Evolutionary conservation across 805 yeast genomes (phyloP).

Genomic region (Torulaspora maleeae): DNA sequence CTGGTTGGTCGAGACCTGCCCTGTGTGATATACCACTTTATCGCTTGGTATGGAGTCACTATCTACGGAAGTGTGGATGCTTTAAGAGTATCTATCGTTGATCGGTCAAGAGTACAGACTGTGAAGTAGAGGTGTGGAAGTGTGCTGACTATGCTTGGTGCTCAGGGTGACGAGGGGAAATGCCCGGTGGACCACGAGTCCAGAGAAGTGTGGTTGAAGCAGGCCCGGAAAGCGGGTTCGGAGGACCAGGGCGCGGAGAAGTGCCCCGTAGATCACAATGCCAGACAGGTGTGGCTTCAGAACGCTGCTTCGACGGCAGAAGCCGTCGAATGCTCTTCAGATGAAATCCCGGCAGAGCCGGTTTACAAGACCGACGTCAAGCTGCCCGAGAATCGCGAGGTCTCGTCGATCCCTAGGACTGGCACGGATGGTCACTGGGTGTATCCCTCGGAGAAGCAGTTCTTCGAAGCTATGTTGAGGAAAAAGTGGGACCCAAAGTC

Average conservation of each 20-base stretch:
- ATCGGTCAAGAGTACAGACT: too few species aligned
- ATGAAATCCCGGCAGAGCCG: constrained; percentile 31
- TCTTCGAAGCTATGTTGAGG: constrained; percentile 88
- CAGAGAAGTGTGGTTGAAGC: constrained; percentile 52
- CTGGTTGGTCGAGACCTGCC: not conserved
- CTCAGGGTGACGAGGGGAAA: constrained; percentile 19
- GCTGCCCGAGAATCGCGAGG: constrained; percentile 69
- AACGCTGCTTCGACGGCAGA: constrained; percentile 23
- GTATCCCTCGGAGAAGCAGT: constrained; percentile 93
- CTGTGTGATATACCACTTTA: not conserved
- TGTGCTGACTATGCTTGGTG: not conserved
- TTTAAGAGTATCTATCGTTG: not conserved
- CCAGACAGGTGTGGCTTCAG: constrained; percentile 53
- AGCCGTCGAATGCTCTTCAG: constrained; percentile 45
- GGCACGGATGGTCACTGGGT: constrained; percentile 72
- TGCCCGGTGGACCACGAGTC: constrained; percentile 73
- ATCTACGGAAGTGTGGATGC: not conserved
- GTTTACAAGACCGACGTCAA: constrained; percentile 35
- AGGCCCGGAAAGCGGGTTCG: constrained; percentile 21
- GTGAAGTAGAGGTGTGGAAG: not conserved
- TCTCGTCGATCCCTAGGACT: constrained; percentile 80
- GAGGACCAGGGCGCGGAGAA: constrained; percentile 16
- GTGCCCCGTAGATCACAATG: constrained; percentile 69
- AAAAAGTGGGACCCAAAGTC: constrained; percentile 83
- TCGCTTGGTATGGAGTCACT: not conserved